A percentile compares a stretch with the other conserved stretches of the same genome.
These are phyloP conservation scores for Blastobotrys parvus DNA, from an alignment of 805 yeast species.

Conservation along the genomic window DNA sequence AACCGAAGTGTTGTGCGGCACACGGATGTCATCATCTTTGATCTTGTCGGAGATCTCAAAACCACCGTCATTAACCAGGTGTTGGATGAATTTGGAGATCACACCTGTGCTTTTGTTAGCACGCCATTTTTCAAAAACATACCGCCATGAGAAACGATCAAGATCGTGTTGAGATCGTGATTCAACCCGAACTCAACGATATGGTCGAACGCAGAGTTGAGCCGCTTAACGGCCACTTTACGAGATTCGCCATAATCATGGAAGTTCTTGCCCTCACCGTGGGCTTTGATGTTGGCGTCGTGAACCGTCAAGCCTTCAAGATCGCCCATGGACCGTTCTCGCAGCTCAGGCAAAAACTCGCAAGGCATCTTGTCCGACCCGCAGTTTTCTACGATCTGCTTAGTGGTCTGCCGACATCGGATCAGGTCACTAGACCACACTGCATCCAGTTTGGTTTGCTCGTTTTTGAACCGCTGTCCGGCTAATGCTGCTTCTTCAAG, in stretches of 20 bases:
- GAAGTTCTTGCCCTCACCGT: slow-evolving; percentile 47
- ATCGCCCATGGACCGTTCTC: slow-evolving; percentile 75
- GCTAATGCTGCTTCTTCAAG: slow-evolving; percentile 47
- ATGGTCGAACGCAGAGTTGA: slow-evolving; percentile 37
- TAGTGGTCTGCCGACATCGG: slow-evolving; percentile 41
- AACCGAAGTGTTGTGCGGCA: slow-evolving; percentile 71
- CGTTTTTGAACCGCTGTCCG: slow-evolving; percentile 35
- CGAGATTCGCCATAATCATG: slow-evolving; percentile 57
- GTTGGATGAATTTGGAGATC: slow-evolving; percentile 49
- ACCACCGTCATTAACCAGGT: slow-evolving; percentile 35
- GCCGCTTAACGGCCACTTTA: slow-evolving; percentile 36
- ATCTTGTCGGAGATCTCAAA: slow-evolving; percentile 35
- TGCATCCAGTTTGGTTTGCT: slow-evolving; percentile 36
- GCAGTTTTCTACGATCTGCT: slow-evolving; percentile 30
- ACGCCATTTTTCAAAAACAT: too few species aligned
- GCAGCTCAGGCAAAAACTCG: slow-evolving; percentile 32
- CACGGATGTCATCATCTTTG: slow-evolving; percentile 35
- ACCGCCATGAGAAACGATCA: slow-evolving; percentile 71
- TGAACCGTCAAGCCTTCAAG: slow-evolving; percentile 65
- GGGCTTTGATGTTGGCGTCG: slow-evolving; percentile 51
- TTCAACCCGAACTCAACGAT: slow-evolving; percentile 33
- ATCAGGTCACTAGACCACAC: slow-evolving; percentile 44
- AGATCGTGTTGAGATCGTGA: slow-evolving; percentile 30
- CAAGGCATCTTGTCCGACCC: slow-evolving; percentile 6
- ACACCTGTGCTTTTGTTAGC: too few species aligned